Conservation (phyloP, 306 rosid genomes). For the Fragaria iinumae region DNA sequence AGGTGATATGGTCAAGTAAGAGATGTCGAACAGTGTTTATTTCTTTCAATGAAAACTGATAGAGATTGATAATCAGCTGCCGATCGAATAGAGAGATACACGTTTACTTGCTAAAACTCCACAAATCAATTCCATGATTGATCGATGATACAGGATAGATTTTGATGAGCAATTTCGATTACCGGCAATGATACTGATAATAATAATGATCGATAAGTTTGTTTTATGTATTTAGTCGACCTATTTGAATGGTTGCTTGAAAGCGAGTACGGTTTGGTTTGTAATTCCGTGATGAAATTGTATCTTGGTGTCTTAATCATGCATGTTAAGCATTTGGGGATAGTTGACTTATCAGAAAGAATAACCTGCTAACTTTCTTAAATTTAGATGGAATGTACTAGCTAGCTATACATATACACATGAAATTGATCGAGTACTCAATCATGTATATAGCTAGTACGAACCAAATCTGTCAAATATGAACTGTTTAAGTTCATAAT, state of each 20-base stretch:
- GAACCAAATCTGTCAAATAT: too few relatives aligned
- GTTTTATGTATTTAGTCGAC: neutral
- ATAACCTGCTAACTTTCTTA: neutral
- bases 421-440: too few relatives aligned
- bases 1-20: conserved; percentile 18
- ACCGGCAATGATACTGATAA: neutral
- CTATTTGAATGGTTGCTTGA: conserved; percentile 6
- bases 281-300: neutral
- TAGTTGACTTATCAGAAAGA: conserved; percentile 25
- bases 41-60: conserved; percentile 12
- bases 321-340: neutral
- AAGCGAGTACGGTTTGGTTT: conserved; percentile 13
- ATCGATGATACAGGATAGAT: neutral
- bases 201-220: neutral
- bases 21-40: neutral
- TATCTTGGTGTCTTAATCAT: neutral
- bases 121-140: neutral
- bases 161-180: conserved; percentile 2
- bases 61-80: neutral
- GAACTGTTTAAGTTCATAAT: too few relatives aligned
- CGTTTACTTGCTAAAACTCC: neutral
- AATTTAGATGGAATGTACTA: neutral
- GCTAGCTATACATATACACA: too few relatives aligned
- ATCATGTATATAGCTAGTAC: neutral
- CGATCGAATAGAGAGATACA: neutral